Conservation (phyloP, 2,329 filamentous ascomycete species). For the Ceratocystis cubensis region DNA sequence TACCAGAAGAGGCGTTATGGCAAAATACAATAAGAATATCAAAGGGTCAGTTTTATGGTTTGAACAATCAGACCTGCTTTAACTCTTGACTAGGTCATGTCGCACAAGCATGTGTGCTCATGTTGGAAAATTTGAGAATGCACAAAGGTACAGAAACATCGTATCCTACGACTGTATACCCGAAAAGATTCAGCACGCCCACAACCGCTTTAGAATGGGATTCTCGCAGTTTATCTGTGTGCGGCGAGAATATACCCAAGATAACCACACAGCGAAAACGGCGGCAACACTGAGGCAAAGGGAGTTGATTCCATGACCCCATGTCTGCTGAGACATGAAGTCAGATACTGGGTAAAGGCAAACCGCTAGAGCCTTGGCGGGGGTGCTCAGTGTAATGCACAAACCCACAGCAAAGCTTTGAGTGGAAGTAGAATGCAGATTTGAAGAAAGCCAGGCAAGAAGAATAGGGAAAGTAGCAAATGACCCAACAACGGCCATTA, state of each 20-base stretch:
- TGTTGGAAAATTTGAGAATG: background rate
- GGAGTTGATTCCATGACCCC: conserved; percentile 47
- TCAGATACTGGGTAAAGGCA: conserved; percentile 44
- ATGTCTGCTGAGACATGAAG: conserved; percentile 5
- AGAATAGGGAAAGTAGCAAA: conserved; percentile 59
- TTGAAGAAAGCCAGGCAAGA: conserved; percentile 57
- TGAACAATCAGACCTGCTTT: background rate
- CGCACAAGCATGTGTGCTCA: too few relatives aligned
- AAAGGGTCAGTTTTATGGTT: background rate
- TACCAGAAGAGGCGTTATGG: background rate
- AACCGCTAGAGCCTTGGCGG: conserved; percentile 54
- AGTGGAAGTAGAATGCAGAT: conserved; percentile 51
- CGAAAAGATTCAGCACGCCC: background rate
- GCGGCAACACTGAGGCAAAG: conserved; percentile 45
- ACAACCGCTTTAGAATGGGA: background rate
- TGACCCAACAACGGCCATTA: conserved; percentile 52
- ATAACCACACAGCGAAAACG: background rate
- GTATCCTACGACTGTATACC: background rate
- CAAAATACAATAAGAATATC: background rate
- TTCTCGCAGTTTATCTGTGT: background rate
- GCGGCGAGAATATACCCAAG: conserved; percentile 2
- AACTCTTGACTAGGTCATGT: background rate
- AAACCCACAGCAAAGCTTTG: conserved; percentile 57
- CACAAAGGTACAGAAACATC: background rate
- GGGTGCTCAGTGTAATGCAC: conserved; percentile 54